A percentile compares a stretch with the other conserved stretches of the same genome.
Conservation (phyloP, 2,329 filamentous ascomycete genomes). For the Corniculantispora saksenae region DNA sequence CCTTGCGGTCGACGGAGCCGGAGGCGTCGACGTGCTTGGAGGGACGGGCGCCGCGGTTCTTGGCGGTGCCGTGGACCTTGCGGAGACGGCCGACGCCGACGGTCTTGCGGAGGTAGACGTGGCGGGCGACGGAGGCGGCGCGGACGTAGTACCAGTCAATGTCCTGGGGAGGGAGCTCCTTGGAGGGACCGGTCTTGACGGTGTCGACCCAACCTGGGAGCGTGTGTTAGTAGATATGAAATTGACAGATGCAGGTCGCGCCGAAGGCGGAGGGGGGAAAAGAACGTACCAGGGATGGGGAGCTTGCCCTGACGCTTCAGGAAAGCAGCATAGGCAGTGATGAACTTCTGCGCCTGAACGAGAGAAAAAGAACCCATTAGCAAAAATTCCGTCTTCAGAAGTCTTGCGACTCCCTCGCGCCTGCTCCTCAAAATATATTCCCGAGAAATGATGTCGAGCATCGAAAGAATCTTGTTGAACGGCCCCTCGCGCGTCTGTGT, state of each 20-base stretch:
- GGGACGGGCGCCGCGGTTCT: conserved; percentile 93
- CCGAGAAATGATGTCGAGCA: background rate
- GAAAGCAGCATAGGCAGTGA: conserved; percentile 82
- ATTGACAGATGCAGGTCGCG: background rate
- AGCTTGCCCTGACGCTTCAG: conserved; percentile 94
- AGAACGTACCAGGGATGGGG: conserved; percentile 76
- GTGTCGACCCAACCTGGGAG: conserved; percentile 92
- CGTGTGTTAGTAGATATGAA: background rate
- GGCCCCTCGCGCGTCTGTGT: conserved; percentile 1
- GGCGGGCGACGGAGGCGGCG: conserved; percentile 91
- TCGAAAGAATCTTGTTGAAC: background rate
- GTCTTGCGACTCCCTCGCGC: conserved; percentile 73
- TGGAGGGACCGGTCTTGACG: conserved; percentile 95
- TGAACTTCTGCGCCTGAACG: conserved; percentile 82
- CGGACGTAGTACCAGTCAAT: conserved; percentile 96
- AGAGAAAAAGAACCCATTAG: conserved; percentile 56
- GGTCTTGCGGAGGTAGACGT: conserved; percentile 99
- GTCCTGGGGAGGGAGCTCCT: conserved; percentile 97
- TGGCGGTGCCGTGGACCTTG: conserved; percentile 93
- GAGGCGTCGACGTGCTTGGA: conserved; percentile 94
- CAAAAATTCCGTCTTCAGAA: conserved; percentile 73
- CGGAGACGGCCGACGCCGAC: conserved; percentile 97
- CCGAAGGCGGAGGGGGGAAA: background rate
- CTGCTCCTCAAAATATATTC: conserved; percentile 53
- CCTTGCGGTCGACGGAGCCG: conserved; percentile 94